Evolutionary conservation across 768 basidiomycete species (phyloP).

Genomic region (Steccherinum ochraceum): DNA sequence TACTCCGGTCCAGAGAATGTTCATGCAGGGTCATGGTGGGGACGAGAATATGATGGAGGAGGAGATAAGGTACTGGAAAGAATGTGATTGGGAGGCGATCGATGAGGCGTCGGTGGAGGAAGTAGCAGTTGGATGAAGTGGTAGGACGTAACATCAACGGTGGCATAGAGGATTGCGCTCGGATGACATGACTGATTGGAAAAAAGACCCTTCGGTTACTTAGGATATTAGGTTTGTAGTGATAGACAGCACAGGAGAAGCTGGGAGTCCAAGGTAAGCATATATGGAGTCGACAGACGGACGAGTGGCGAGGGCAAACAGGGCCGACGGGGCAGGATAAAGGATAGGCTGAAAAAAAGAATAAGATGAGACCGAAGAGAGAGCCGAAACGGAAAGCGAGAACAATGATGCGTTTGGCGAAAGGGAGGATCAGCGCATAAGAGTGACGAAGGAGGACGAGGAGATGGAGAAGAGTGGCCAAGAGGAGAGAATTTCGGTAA

Average conservation of each 20-base stretch:
- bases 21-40: not conserved
- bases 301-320: not conserved
- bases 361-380: not conserved
- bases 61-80: slow-evolving; percentile 1
- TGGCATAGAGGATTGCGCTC: not conserved
- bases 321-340: not conserved
- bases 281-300: too few species aligned
- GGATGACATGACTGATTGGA: not conserved
- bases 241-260: not conserved
- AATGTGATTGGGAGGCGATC: slow-evolving; percentile 2
- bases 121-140: not conserved
- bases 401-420: not conserved
- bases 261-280: too few species aligned
- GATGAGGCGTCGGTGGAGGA: slow-evolving; percentile 5
- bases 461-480: too few species aligned
- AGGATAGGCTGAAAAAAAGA: not conserved
- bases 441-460: not conserved
- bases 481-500: not conserved
- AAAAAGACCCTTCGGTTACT: too few species aligned
- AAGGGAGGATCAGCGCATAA: not conserved
- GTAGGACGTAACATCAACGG: not conserved
- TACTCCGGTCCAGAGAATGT: not conserved
- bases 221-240: not conserved
- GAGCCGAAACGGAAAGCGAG: not conserved
- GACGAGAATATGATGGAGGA: not conserved